Base-by-base conservation (phyloP, 495 filamentous ascomycete genomes). In the Tuber melanosporum region DNA sequence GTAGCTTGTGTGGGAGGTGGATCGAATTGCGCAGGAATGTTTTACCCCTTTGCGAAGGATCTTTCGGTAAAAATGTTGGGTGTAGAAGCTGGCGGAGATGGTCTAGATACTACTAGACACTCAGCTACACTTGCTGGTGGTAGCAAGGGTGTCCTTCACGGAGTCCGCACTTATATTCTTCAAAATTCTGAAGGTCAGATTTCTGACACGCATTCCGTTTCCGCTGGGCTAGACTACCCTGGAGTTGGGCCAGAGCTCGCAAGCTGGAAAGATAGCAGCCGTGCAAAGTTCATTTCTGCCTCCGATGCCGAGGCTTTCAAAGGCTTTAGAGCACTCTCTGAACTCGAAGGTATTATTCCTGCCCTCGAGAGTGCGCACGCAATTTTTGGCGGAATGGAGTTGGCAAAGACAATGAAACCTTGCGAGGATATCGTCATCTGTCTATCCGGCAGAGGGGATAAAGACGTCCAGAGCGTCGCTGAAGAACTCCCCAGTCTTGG, bases 391-490 rank as follows among this genome's bases (percentile, higher is more conserved):
- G 93, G 92, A 36, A 86, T 98, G 74, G 89, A 98, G 83, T 85
- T 98, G 43, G 96, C 95, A 49, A 98, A 94, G 89, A 91, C 90
- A 76, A 94, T 98, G 94, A 86, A 88, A 62, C 91, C 92, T 87
- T 95, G 89, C 43, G 85, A 97, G 85, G 92, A 98, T 84, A 87
- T 99, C 32, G 95, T 99, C n/a, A 92, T 99, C 52, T 98, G 95
- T 85, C 83, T 99, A 43, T 93, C 91, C 82, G 95, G 95, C 22
- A 88, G 95, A 79, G 95, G 95, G 52, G 95, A 99, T 83, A 99
- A 99, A 89, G 95, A 99, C 84, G 95, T 99, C 57, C 94, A 98
- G 90, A 96, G 92, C 83, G 95, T 99, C 57, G 95, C 95, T 3
- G 95, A 99, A 77, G 93, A 97, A 85, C 86, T 99, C 80, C 95